A percentile compares a stretch with the other conserved stretches of the same genome.
phyloP scores from a whole-genome alignment of 2,329 filamentous ascomycete species.

The Penicillium digitatum region DNA sequence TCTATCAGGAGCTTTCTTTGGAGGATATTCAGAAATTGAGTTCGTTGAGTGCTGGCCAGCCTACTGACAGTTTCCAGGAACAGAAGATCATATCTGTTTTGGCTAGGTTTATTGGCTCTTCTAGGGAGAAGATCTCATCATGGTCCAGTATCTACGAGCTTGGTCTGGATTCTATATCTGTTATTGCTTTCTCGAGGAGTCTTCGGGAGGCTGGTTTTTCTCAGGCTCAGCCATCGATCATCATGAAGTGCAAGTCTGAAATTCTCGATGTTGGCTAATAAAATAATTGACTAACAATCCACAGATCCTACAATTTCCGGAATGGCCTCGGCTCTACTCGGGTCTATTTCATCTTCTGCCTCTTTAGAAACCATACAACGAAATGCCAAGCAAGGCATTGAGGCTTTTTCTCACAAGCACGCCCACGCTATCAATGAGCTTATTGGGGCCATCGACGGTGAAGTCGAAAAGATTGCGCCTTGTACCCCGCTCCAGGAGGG shows the following conservation, averaged over 20 bases:
- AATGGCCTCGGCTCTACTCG: slow-evolving; percentile 33
- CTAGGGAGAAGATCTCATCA: slow-evolving; percentile 45
- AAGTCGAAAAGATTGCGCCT: slow-evolving; percentile 71
- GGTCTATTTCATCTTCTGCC: slow-evolving; percentile 1
- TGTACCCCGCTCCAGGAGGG: slow-evolving; percentile 85
- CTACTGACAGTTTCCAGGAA: slow-evolving; percentile 33
- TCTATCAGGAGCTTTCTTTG: slow-evolving; percentile 61
- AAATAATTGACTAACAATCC: background rate
- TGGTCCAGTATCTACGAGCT: slow-evolving; percentile 75
- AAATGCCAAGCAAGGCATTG: slow-evolving; percentile 58
- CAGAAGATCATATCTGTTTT: slow-evolving; percentile 53
- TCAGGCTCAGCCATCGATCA: slow-evolving; percentile 58
- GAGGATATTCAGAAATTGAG: slow-evolving; percentile 60
- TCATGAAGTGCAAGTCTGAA: slow-evolving; percentile 54
- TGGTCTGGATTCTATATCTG: slow-evolving; percentile 83
- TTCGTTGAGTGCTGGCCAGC: slow-evolving; percentile 25
- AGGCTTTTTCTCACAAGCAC: slow-evolving; percentile 62
- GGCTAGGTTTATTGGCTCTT: slow-evolving; percentile 49
- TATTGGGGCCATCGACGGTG: slow-evolving; percentile 49
- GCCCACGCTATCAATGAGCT: slow-evolving; percentile 50
- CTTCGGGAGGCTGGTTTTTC: slow-evolving; percentile 62
- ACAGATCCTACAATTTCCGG: slow-evolving; percentile 36
- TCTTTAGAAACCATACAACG: slow-evolving; percentile 30
- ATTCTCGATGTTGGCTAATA: background rate
- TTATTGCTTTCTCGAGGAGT: slow-evolving; percentile 62